Percentiles rank a stretch among this genome's conserved stretches.
These are phyloP conservation scores for Pelargonium nanum DNA, from an alignment of 345 rosid genomes.

Conservation along the genomic window DNA sequence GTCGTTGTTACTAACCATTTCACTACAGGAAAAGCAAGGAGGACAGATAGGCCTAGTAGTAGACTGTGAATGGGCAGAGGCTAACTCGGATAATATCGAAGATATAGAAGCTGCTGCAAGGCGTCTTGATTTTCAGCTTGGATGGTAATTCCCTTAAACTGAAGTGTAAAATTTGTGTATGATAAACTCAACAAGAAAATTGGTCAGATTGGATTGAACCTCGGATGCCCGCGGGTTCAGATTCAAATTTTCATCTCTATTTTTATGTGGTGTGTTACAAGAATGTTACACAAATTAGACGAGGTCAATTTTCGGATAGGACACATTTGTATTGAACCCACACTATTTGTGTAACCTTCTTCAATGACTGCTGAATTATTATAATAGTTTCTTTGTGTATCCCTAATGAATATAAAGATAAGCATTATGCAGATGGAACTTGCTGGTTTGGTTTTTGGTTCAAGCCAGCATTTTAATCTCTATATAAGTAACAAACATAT, in stretches of 20 bases:
- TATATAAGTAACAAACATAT: too few relatives aligned
- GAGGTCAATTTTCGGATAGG: too few relatives aligned
- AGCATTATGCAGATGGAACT: neutral
- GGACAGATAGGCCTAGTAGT: constrained; percentile 71
- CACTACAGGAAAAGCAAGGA: constrained; percentile 54
- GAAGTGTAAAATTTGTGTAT: neutral
- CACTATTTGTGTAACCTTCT: too few relatives aligned
- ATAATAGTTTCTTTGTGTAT: neutral
- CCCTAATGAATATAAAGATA: neutral
- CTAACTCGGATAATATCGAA: constrained; percentile 46
- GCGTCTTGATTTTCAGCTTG: constrained; percentile 79
- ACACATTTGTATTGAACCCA: too few relatives aligned
- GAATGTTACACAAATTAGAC: too few relatives aligned
- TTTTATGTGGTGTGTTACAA: too few relatives aligned
- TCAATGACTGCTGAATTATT: too few relatives aligned
- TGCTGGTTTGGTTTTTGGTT: neutral
- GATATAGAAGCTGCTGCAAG: constrained; percentile 55
- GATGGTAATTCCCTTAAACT: constrained; percentile 44
- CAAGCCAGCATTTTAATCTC: neutral
- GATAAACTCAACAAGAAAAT: neutral
- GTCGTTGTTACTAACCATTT: neutral
- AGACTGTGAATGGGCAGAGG: constrained; percentile 66
- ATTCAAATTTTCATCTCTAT: too few relatives aligned
- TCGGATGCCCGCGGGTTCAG: too few relatives aligned
- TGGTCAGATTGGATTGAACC: too few relatives aligned